phyloP scores from a whole-genome alignment of 1,284 basidiomycete species.

The Rhodotorula sp. region DNA sequence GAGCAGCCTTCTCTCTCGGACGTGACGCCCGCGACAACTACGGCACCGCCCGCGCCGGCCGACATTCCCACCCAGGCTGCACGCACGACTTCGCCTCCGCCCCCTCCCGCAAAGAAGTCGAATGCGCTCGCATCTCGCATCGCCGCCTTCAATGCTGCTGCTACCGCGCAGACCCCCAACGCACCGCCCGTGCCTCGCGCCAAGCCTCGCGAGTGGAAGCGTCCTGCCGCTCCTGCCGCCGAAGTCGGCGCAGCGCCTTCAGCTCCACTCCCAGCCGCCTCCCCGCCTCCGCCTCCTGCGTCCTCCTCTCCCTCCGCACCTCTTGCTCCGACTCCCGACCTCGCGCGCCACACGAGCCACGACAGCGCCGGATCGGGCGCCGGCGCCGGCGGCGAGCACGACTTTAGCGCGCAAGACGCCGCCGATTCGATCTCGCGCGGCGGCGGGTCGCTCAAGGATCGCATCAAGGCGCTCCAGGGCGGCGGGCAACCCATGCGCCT shows the following conservation, averaged over 20 bases:
- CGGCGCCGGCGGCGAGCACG: constrained; percentile 15
- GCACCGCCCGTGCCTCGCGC: constrained; percentile 63
- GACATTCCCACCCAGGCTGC: constrained; percentile 47
- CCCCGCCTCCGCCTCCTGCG: constrained; percentile 27
- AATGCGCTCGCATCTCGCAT: constrained; percentile 52
- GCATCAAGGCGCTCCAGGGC: constrained; percentile 86
- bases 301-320: not conserved
- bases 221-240: constrained; percentile 42
- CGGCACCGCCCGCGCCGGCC: not conserved
- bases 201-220: constrained; percentile 46
- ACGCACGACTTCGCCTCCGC: constrained; percentile 49
- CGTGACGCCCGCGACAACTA: not conserved
- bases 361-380: not conserved
- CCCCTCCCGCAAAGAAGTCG: constrained; percentile 33
- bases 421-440: constrained; percentile 34
- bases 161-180: not conserved
- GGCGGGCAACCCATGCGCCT: constrained; percentile 51
- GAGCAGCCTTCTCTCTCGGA: constrained; percentile 11
- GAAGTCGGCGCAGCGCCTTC: constrained; percentile 43
- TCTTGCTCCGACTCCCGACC: not conserved
- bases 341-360: constrained; percentile 4
- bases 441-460: constrained; percentile 68
- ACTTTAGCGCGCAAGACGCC: constrained; percentile 40
- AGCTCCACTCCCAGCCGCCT: constrained; percentile 32
- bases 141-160: constrained; percentile 49